Evolutionary conservation across 1,139 yeast genomes (phyloP), one percentile per base, ranked within the genome.

Genomic region (Yamadazyma dushanensis): DNA sequence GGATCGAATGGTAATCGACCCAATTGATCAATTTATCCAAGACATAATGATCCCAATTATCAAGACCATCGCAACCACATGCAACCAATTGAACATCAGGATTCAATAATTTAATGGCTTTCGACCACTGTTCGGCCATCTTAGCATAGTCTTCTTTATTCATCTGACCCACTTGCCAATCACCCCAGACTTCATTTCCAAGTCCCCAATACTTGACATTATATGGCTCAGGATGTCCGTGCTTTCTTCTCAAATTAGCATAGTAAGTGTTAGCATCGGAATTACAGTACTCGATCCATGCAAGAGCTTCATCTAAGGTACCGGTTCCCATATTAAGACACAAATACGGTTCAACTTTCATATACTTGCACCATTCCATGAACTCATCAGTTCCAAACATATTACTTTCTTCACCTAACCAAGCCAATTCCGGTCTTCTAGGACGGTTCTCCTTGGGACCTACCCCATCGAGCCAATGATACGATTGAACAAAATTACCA

Each of bases 321-420:
- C 64, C 65, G 4, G 64, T 59, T 8, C 64, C 64, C 64, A 59
- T 59, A 41, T 59, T 59, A 24, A 59, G 41, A 42, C 64, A 59
- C 14, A 59, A 38, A 34, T 57, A 59, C 2, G 64, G 63, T 40
- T 59, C 64, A 15, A 46, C 48, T 5, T 45, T 43, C 52, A 56
- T 50, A 16, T 42, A 45, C 26, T 47, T 44, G 42, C 63, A 57
- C 61, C 63, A 59, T 16, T 57, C 59, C 40, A 59, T 51, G 42
- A 59, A 59, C 43, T 59, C 64, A 40, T 59, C 64, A 3, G 64
- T 59, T 10, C 64, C 64, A 43, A 59, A 59, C 27, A 35, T 43
- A 35, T 59, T 59, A 36, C 54, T 41, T 43, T 59, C 64, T 35
- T 54, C 61, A 16, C 50, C 49, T 23, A 50, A 44, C 64, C 65